Percentiles rank a stretch among this genome's conserved stretches.
These are phyloP conservation scores for Trichoderma erinaceum DNA, from an alignment of 495 filamentous ascomycete species.

Conservation along the genomic window DNA sequence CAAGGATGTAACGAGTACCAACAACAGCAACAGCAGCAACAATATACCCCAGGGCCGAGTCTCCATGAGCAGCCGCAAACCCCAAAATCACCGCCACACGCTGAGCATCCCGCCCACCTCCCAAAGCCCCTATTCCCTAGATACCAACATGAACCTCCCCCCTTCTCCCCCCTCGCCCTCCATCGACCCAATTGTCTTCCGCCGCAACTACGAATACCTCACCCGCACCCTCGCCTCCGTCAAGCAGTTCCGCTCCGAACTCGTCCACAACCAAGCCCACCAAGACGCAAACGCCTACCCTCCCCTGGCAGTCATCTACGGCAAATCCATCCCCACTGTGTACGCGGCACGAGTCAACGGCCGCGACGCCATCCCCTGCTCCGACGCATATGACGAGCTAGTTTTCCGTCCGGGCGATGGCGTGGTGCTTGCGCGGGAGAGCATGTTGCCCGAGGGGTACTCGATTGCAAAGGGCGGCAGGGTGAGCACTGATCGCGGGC, in stretches of 20 bases:
- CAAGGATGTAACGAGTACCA: background rate
- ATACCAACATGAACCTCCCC: background rate
- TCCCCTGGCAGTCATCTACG: slow-evolving; percentile 79
- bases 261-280: slow-evolving; percentile 53
- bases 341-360: slow-evolving; percentile 67
- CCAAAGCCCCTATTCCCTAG: slow-evolving; percentile 18
- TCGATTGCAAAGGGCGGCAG: slow-evolving; percentile 60
- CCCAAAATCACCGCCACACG: slow-evolving; percentile 21
- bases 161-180: background rate
- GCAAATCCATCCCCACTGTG: slow-evolving; percentile 79
- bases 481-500: slow-evolving; percentile 74
- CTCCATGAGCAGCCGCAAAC: slow-evolving; percentile 23
- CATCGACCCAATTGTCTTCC: slow-evolving; percentile 17
- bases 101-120: slow-evolving; percentile 36
- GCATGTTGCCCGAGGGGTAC: slow-evolving; percentile 83
- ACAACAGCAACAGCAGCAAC: background rate
- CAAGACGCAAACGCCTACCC: slow-evolving; percentile 67
- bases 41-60: background rate
- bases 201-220: slow-evolving; percentile 60
- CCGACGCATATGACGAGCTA: slow-evolving; percentile 81
- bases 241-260: slow-evolving; percentile 66
- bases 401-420: slow-evolving; percentile 86
- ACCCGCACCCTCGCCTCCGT: slow-evolving; percentile 65
- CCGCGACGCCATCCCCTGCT: slow-evolving; percentile 55
- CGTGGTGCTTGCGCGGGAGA: slow-evolving; percentile 76